Base-by-base conservation (phyloP, 805 yeast genomes). In the Dipodascus albidus region DNA sequence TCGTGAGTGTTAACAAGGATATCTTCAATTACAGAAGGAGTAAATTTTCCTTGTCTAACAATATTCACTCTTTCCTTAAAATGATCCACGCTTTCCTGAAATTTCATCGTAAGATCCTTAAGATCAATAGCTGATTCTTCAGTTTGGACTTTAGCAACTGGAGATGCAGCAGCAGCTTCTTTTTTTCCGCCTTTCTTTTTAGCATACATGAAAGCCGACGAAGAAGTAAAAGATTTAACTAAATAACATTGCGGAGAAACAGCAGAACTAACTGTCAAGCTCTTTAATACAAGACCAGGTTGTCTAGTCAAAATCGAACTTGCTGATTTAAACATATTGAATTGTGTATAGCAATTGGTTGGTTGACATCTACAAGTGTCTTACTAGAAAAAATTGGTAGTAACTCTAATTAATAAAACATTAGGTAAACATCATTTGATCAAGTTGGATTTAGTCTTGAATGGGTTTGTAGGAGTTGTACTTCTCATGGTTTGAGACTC, bases 11-110 rank as follows among this genome's bases (percentile, higher is more conserved):
- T 38, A 19, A 47, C 27, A 11, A 23, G 9, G 49, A 47, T 47
- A 22, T 20, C 49, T 17, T 47, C 49, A n/a, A 47, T 23, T 11
- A 47, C 49, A 22, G 24, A 22, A 14, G 49, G 49, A 3, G 49
- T 47, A 15, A 47, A 22, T n/a, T 47, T 47, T 11, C 49, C 49
- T 47, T 47, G 49, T 22, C 49, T 9, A n/a, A 47, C n/a, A 6
- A 22, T 17, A 22, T 23, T n/a, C 3, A 23, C 23, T 21, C 49
- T 20, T 8, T 21, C 31, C 19, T 47, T 47, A 17, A 47, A 47
- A n/a, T 8, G 23, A 6, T 23, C 49, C 8, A 47, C 23, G 9
- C 31, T 47, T 22, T 47, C 49, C n/a, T 47, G 31, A 11, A 47
- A 21, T 22, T 47, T 47, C 6, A 4, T n/a, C n/a, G 14, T 47